Evolutionary conservation across 2,329 filamentous ascomycete species (phyloP).

Genomic region (Scedosporium dehoogii): DNA sequence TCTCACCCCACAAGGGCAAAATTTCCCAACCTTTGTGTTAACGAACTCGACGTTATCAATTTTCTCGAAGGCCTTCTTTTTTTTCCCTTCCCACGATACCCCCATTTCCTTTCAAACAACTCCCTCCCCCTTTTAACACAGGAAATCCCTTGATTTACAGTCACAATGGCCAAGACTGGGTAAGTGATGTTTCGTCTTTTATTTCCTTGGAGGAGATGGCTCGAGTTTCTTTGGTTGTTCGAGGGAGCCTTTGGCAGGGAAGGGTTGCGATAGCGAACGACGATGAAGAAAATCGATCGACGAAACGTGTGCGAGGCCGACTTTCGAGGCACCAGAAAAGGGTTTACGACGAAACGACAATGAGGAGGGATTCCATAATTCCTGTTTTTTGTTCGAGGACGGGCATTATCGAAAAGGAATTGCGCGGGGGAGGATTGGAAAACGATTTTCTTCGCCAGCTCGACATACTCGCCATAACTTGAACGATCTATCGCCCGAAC

Average conservation of each 20-base stretch:
- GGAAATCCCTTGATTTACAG: conserved; percentile 21
- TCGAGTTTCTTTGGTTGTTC: not conserved
- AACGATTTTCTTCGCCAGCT: no score
- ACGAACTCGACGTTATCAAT: not conserved
- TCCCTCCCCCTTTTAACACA: not conserved
- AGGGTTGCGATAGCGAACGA: not conserved
- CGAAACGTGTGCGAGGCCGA: not conserved
- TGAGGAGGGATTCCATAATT: no score
- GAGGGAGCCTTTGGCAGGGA: conserved; percentile 7
- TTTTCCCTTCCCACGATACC: conserved; percentile 3
- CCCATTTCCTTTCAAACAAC: not conserved
- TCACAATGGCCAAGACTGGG: conserved; percentile 55
- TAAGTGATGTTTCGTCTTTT: conserved; percentile 30
- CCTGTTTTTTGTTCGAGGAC: no score
- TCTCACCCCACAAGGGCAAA: conserved; percentile 6
- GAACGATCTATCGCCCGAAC: no score
- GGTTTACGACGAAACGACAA: not conserved
- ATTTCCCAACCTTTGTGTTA: not conserved
- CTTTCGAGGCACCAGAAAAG: not conserved
- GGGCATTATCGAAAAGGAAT: no score
- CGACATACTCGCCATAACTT: no score
- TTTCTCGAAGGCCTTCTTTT: not conserved
- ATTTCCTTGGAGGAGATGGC: conserved; percentile 10
- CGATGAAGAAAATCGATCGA: not conserved
- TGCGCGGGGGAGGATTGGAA: no score